Conservation (phyloP, 2,329 filamentous ascomycete genomes). For the Rhynchosporium graminicola region DNA sequence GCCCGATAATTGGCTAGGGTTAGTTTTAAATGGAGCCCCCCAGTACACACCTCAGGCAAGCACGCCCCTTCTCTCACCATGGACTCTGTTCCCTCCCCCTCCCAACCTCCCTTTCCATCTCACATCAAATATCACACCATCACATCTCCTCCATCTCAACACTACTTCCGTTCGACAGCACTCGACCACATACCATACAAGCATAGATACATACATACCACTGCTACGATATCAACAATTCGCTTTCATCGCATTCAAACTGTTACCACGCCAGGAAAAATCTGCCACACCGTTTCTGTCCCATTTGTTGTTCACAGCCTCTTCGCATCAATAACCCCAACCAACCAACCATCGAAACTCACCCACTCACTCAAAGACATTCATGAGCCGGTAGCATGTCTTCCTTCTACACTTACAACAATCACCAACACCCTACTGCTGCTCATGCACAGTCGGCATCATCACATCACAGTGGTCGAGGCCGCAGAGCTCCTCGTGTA, state of each 20-base stretch:
- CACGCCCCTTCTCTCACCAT: background rate
- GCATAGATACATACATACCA: background rate
- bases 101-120: conserved; percentile 3
- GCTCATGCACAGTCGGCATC: conserved; percentile 46
- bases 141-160: background rate
- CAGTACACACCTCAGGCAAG: background rate
- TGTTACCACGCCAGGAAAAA: conserved; percentile 1
- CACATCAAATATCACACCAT: background rate
- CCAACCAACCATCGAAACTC: conserved; percentile 18
- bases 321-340: conserved; percentile 6
- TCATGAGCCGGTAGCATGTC: conserved; percentile 53
- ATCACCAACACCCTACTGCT: conserved; percentile 59
- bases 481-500: conserved; percentile 79
- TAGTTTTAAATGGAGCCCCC: background rate
- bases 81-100: conserved; percentile 4
- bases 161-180: conserved; percentile 5
- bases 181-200: conserved; percentile 9
- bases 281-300: conserved; percentile 13
- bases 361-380: conserved; percentile 22
- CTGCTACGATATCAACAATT: conserved; percentile 14
- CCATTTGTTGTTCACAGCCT: conserved; percentile 15
- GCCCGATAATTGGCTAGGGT: background rate
- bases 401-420: conserved; percentile 63
- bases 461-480: conserved; percentile 78
- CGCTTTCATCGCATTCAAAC: background rate